Evolutionary conservation across 805 yeast genomes (phyloP).

Genomic region (Wickerhamomyces bisporus): DNA sequence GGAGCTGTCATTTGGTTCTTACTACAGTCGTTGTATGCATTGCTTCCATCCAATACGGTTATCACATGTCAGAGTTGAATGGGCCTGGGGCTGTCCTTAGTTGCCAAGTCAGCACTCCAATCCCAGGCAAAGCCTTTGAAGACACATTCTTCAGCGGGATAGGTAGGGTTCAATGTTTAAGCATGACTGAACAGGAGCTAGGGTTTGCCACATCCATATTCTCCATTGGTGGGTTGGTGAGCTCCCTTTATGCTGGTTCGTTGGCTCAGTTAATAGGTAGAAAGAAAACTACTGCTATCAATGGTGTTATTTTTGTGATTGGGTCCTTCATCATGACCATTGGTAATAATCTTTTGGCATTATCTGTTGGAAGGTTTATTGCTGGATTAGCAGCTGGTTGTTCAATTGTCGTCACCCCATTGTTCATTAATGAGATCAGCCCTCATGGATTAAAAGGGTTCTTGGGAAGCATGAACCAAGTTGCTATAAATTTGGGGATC

Average conservation of each 20-base stretch:
- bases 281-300: constrained; percentile 43
- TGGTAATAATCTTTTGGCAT: constrained; percentile 35
- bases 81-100: constrained; percentile 76
- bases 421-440: constrained; percentile 74
- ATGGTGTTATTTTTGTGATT: constrained; percentile 44
- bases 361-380: constrained; percentile 66
- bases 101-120: constrained; percentile 35
- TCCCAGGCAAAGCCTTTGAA: constrained; percentile 21
- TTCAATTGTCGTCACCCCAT: constrained; percentile 79
- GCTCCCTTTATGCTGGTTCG: constrained; percentile 64
- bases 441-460: constrained; percentile 67
- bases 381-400: constrained; percentile 87
- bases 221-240: constrained; percentile 78
- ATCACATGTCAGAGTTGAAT: constrained; percentile 90
- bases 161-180: constrained; percentile 51
- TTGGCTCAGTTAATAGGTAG: constrained; percentile 67
- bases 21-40: constrained; percentile 59
- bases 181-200: constrained; percentile 48
- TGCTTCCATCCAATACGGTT: constrained; percentile 86
- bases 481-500: constrained; percentile 81
- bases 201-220: constrained; percentile 76
- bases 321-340: constrained; percentile 62
- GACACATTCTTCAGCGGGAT: constrained; percentile 27
- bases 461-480: constrained; percentile 87
- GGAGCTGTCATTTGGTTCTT: constrained; percentile 29